phyloP scores from a whole-genome alignment of 345 rosid species.

The Kernera saxatilis region DNA sequence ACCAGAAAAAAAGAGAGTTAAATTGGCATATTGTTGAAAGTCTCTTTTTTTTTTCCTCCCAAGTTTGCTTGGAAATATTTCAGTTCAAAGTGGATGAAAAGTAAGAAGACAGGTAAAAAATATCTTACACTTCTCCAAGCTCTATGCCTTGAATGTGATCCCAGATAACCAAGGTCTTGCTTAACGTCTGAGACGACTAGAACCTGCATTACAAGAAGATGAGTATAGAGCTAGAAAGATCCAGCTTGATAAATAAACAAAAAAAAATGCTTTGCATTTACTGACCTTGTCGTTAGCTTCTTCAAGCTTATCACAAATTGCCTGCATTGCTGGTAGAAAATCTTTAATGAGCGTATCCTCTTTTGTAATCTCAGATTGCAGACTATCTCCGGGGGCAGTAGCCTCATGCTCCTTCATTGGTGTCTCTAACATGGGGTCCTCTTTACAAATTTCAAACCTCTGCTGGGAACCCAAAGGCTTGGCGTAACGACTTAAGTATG shows the following conservation, averaged over 20 bases:
- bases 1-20: neutral
- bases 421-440: slow-evolving; percentile 33
- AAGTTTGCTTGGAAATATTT: neutral
- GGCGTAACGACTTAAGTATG: slow-evolving; percentile 68
- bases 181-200: slow-evolving; percentile 88
- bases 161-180: slow-evolving; percentile 67
- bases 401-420: slow-evolving; percentile 34
- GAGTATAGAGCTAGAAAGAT: slow-evolving; percentile 23
- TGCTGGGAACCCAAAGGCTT: slow-evolving; percentile 74
- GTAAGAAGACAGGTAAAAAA: neutral
- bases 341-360: slow-evolving; percentile 71
- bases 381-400: slow-evolving; percentile 33
- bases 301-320: slow-evolving; percentile 75
- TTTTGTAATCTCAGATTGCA: slow-evolving; percentile 31
- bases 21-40: neutral
- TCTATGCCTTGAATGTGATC: slow-evolving; percentile 53
- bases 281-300: slow-evolving; percentile 71
- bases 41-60: slow-evolving; percentile 10
- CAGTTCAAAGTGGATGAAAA: neutral
- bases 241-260: slow-evolving; percentile 11
- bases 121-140: slow-evolving; percentile 83
- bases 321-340: slow-evolving; percentile 77
- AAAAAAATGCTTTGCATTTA: slow-evolving; percentile 4
- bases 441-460: slow-evolving; percentile 63
- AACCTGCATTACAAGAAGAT: slow-evolving; percentile 51